Conservation (phyloP, 139 green algal genomes). For the Nannochloris sp. region DNA sequence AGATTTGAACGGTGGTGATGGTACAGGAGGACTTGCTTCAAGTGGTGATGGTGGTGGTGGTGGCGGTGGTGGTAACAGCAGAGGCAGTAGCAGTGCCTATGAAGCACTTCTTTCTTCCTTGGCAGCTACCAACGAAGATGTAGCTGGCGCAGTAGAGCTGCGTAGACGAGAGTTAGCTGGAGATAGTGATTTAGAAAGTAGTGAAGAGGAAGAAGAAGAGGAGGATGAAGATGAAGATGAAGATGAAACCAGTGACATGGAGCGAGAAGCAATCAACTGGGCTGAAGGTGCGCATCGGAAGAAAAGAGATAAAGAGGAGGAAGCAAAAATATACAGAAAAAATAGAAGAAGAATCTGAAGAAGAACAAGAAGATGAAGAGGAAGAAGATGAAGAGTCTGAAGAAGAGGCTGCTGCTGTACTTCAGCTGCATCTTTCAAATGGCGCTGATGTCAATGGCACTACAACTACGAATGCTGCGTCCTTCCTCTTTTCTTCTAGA, state of each 20-base stretch:
- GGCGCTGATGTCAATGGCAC: no score
- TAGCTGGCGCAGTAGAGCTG: constrained; percentile 14
- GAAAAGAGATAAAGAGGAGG: not conserved
- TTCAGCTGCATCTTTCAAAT: no score
- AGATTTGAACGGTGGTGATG: not conserved
- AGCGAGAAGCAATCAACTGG: not conserved
- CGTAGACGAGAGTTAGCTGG: constrained; percentile 20
- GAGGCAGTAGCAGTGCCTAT: not conserved
- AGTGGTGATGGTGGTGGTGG: not conserved
- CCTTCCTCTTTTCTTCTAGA: no score
- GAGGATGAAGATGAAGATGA: not conserved
- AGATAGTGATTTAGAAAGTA: not conserved
- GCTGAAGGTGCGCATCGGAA: not conserved
- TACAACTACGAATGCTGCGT: no score
- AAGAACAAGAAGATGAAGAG: not conserved
- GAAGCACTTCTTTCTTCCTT: constrained; percentile 14
- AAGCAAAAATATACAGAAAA: not conserved
- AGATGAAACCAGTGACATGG: not conserved
- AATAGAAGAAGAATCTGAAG: not conserved
- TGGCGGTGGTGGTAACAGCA: not conserved
- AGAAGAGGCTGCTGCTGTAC: not conserved
- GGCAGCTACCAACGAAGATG: not conserved
- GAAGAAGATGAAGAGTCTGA: not conserved
- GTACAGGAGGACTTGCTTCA: not conserved
- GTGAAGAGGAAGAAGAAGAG: constrained; percentile 1